Evolutionary conservation across 768 basidiomycete species (phyloP).

Genomic region (Kwoniella europaea): DNA sequence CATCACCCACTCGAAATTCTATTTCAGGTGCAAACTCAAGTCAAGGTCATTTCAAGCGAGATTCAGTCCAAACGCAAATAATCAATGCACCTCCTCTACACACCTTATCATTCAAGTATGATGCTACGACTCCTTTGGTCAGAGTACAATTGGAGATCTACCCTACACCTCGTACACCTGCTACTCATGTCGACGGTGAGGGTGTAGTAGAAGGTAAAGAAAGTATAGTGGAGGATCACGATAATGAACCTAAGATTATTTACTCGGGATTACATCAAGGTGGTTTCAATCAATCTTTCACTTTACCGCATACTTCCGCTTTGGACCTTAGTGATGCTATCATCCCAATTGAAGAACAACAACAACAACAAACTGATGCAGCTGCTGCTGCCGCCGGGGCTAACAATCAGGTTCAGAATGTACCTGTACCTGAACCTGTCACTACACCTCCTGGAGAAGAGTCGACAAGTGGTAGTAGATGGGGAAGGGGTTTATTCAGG

Average conservation of each 20-base stretch:
- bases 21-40: conserved; percentile 57
- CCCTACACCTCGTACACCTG: conserved; percentile 62
- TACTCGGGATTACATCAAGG: conserved; percentile 75
- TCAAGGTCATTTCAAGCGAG: conserved; percentile 14
- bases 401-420: not conserved
- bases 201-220: conserved; percentile 36
- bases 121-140: conserved; percentile 86
- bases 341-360: conserved; percentile 14
- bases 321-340: conserved; percentile 69
- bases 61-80: conserved; percentile 60
- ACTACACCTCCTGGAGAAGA: not conserved
- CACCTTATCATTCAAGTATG: conserved; percentile 87
- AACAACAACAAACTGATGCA: conserved; percentile 2
- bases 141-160: conserved; percentile 77
- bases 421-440: not conserved
- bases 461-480: conserved; percentile 29
- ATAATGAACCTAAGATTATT: conserved; percentile 60
- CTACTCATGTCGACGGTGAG: not conserved
- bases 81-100: conserved; percentile 68
- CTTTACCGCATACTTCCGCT: conserved; percentile 75
- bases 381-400: not conserved
- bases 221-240: conserved; percentile 64
- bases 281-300: conserved; percentile 77
- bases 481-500: conserved; percentile 37
- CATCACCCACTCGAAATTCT: conserved; percentile 45